Conservation (phyloP, 192 early-diverging fungal species). For the Backusella tarrabulga region DNA sequence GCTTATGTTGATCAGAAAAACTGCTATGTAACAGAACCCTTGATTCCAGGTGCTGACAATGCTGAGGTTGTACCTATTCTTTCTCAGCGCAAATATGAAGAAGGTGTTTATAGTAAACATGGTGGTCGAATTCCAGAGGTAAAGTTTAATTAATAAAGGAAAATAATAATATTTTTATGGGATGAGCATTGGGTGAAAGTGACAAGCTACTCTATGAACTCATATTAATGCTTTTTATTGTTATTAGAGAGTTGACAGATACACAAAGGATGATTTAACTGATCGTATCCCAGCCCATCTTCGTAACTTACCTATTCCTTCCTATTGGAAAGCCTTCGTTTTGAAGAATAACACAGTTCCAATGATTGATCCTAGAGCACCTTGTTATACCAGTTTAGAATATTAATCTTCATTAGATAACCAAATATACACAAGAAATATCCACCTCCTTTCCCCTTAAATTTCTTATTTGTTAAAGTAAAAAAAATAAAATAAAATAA, state of each 20-base stretch:
- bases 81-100: conserved; percentile 14
- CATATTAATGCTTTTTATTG: neutral
- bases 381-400: neutral
- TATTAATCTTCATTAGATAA: neutral
- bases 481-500: too few relatives aligned
- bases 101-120: neutral
- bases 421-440: neutral
- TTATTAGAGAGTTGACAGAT: neutral
- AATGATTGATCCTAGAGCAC: conserved; percentile 2
- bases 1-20: conserved; percentile 12
- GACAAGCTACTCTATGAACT: neutral
- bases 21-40: conserved; percentile 27
- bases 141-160: neutral
- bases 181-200: too few relatives aligned
- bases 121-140: conserved; percentile 20
- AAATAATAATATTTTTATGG: too few relatives aligned
- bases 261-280: neutral
- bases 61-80: conserved; percentile 14
- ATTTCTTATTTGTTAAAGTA: neutral
- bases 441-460: neutral
- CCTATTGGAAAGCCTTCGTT: conserved; percentile 20
- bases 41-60: neutral
- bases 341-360: conserved; percentile 19
- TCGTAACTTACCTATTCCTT: conserved; percentile 19
- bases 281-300: conserved; percentile 9